Base-by-base conservation (phyloP, 2,329 filamentous ascomycete species). In the Calonectria pseudoturangicola region DNA sequence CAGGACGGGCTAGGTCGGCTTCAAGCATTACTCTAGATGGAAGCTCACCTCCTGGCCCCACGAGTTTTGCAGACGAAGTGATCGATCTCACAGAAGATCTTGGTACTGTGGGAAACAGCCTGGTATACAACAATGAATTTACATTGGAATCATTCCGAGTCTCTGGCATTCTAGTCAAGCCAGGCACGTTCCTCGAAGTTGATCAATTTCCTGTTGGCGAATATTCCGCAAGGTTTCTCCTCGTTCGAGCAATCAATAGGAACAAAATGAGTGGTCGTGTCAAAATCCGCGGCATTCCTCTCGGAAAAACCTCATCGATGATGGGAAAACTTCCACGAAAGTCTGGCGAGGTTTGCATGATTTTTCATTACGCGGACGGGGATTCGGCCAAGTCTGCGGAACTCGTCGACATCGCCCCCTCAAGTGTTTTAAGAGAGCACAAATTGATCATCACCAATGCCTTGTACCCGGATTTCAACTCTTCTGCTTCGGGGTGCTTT, bases 401-500 rank as follows among this genome's bases (percentile, higher is more conserved):
- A 0, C 70, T 86, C 0, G 75, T 88, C 0, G 87, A 90, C 2
- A 78, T 92, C 0, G 51, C 81, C 0, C 68, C 88, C 0, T 63
- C 75, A 0, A 72, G 84, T 0, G 83, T 92, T 0, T 76, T 84
- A 2, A 73, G 81, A 1, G 81, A 86, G 8, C 83, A 90, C 0
- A 79, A 79, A 0, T 81, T 94, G 0, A 78, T 86, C 0, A 81
- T 88, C 2, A 94, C 92, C 0, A 95, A 94, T 71, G 80, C 85
- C 0, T 76, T 81, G 0, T 91, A 87, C 51, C 88, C 88, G 0
- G 69, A 79, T 0, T 83, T 77, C 62, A 77, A 84, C 60, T 79
- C 82, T 0, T 83, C 77, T 77, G 15, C 75, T 71, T 25, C 30
- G 18, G 1, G 62, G 13, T 71, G 80, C 1, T 76, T 82, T 16